Evolutionary conservation across 352 stramenopile genomes (phyloP).

Genomic region (Phytophthora ramorum): DNA sequence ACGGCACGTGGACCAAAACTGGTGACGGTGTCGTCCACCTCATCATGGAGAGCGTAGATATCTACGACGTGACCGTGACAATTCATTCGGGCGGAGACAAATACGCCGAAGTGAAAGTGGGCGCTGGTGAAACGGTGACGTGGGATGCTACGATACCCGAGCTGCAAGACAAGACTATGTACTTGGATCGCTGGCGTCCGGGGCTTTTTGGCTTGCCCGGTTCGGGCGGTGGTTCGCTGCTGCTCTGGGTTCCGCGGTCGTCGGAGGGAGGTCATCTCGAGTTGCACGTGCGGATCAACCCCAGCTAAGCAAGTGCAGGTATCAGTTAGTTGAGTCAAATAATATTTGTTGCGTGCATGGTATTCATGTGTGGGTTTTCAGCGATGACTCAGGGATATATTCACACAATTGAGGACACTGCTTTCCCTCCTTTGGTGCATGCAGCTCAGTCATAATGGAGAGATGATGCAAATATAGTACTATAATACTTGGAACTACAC

Average conservation of each 20-base stretch:
- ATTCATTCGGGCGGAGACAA: conserved; percentile 29
- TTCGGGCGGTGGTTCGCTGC: conserved; percentile 23
- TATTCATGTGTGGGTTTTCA: no score
- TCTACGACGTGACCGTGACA: conserved; percentile 23
- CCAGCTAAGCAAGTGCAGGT: no score
- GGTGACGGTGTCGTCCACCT: conserved; percentile 35
- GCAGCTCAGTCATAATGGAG: neutral
- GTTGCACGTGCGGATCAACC: conserved; percentile 35
- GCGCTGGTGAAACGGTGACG: conserved; percentile 16
- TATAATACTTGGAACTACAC: neutral
- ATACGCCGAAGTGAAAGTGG: conserved; percentile 22
- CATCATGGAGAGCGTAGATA: conserved; percentile 28
- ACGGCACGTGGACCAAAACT: conserved; percentile 35
- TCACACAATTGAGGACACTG: neutral
- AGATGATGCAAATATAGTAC: neutral
- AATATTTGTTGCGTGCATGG: no score
- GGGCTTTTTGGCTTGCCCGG: conserved; percentile 20
- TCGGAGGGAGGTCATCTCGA: conserved; percentile 41
- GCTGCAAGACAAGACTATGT: conserved; percentile 29
- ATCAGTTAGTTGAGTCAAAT: no score
- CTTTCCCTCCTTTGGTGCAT: neutral
- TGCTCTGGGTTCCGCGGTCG: conserved; percentile 48
- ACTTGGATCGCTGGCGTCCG: conserved; percentile 29
- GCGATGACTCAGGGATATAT: no score
- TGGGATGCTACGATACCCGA: conserved; percentile 30